These are phyloP conservation scores for Quercus mongolica DNA, from an alignment of 306 rosid genomes.

Conservation along the genomic window DNA sequence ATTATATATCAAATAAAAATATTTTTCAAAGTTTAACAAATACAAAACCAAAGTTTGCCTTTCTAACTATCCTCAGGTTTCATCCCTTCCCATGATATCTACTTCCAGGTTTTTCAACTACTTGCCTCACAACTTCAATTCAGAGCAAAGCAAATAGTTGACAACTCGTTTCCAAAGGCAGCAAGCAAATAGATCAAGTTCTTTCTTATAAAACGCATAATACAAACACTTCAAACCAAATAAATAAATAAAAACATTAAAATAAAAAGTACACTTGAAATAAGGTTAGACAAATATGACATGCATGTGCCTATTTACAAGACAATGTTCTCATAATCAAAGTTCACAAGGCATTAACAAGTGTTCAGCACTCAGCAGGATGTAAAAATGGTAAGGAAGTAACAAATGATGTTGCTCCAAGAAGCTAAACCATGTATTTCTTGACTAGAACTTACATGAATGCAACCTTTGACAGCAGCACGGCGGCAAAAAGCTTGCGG, in stretches of 20 bases:
- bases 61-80: neutral
- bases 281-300: slow-evolving; percentile 3
- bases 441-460: slow-evolving; percentile 64
- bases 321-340: neutral
- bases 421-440: neutral
- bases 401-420: neutral
- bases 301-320: slow-evolving; percentile 1
- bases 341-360: neutral
- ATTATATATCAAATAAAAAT: neutral
- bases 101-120: neutral
- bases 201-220: slow-evolving; percentile 9
- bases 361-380: neutral
- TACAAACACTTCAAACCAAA: neutral
- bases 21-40: neutral
- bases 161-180: neutral
- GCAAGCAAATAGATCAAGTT: neutral
- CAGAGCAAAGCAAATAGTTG: neutral
- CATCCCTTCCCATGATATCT: slow-evolving; percentile 3
- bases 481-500: slow-evolving; percentile 89
- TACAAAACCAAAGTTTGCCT: neutral
- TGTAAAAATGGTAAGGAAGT: neutral
- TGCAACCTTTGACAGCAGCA: slow-evolving; percentile 95
- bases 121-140: neutral
- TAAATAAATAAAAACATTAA: too few species aligned
- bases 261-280: neutral